Evolutionary conservation across 768 basidiomycete species (phyloP).

Genomic region (Sarcodon aspratus): DNA sequence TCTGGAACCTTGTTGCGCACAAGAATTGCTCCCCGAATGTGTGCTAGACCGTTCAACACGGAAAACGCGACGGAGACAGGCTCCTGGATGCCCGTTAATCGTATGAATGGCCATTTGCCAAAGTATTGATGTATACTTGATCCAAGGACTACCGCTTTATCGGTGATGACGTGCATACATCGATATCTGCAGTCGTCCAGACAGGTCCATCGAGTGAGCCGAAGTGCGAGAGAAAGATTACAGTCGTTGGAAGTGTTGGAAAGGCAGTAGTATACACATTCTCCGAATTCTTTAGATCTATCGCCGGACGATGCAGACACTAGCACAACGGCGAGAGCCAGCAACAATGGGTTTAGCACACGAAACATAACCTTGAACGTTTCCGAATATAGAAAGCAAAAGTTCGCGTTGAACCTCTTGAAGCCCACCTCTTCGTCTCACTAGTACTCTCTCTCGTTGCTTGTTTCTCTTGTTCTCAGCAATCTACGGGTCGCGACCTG

Average conservation of each 20-base stretch:
- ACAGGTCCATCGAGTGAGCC: slow-evolving; percentile 80
- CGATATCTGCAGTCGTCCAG: slow-evolving; percentile 77
- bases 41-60: slow-evolving; percentile 71
- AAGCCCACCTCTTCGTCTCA: too few species aligned
- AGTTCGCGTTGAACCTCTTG: too few species aligned
- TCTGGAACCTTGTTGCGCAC: slow-evolving; percentile 35
- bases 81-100: slow-evolving; percentile 84
- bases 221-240: slow-evolving; percentile 39
- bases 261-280: slow-evolving; percentile 25
- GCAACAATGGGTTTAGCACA: too few species aligned
- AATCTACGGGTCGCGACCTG: too few species aligned
- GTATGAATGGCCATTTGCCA: slow-evolving; percentile 97
- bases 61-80: slow-evolving; percentile 89
- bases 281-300: slow-evolving; percentile 18
- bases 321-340: too few species aligned
- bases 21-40: slow-evolving; percentile 46
- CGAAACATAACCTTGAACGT: too few species aligned
- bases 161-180: slow-evolving; percentile 78
- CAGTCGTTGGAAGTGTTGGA: slow-evolving; percentile 14
- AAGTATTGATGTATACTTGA: slow-evolving; percentile 63
- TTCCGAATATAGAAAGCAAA: too few species aligned
- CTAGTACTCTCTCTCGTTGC: too few species aligned
- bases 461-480: too few species aligned
- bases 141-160: slow-evolving; percentile 32
- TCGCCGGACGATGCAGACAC: slow-evolving; percentile 25